Conservation (phyloP, 257 asterid genomes). For the Penstemon davidsonii region DNA sequence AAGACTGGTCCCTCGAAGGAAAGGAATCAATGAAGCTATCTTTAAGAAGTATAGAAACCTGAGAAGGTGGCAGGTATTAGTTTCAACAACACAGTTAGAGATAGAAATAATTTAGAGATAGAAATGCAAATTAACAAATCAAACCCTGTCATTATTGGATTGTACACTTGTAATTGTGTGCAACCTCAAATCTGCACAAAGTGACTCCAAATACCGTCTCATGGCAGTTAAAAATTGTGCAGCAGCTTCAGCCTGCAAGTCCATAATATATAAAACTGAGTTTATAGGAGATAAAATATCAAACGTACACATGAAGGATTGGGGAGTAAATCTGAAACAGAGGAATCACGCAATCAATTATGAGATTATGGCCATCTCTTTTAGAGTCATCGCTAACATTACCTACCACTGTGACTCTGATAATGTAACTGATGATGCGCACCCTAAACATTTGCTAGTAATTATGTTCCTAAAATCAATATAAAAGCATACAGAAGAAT, state of each 20-base stretch:
- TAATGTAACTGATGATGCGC: no score
- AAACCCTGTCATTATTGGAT: conserved; percentile 72
- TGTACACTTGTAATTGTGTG: conserved; percentile 86
- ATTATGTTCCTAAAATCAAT: no score
- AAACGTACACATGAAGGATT: background rate
- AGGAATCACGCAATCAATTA: conserved; percentile 5
- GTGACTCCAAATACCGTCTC: conserved; percentile 70
- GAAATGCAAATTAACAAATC: conserved; percentile 17
- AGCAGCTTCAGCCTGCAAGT: conserved; percentile 78
- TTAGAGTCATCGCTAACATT: no score
- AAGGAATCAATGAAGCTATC: conserved; percentile 85
- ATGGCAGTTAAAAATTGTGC: conserved; percentile 53
- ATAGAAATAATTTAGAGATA: background rate
- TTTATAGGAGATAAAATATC: background rate
- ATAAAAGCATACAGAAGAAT: no score
- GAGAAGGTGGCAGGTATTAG: conserved; percentile 33
- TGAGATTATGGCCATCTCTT: no score
- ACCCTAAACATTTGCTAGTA: no score
- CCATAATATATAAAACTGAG: conserved; percentile 8
- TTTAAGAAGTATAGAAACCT: conserved; percentile 85
- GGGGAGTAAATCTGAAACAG: background rate
- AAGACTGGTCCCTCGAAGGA: conserved; percentile 60
- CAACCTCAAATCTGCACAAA: conserved; percentile 74
- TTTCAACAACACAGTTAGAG: conserved; percentile 17
- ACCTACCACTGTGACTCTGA: no score